Percentiles rank a stretch among this genome's conserved stretches.
Evolutionary conservation across 2,329 filamentous ascomycete species (phyloP).

Genomic region (Arthrobotrys entomopaga): DNA sequence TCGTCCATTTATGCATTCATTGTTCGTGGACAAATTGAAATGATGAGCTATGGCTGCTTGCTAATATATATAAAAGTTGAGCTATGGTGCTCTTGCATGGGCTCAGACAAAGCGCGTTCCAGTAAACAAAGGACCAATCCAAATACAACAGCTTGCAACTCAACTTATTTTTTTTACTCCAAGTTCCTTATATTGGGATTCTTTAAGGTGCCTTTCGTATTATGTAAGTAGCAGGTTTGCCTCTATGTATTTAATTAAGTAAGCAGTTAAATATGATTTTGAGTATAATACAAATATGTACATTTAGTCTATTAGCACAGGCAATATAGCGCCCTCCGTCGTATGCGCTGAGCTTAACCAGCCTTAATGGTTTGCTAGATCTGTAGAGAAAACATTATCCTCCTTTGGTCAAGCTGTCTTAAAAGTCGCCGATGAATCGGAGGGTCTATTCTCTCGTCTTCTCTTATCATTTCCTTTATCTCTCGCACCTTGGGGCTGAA

Average conservation of each 20-base stretch:
- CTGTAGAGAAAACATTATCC: too few species aligned
- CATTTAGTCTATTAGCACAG: too few species aligned
- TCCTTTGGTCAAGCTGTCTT: not conserved
- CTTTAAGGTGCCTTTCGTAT: too few species aligned
- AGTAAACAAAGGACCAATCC: not conserved
- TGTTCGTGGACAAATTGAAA: not conserved
- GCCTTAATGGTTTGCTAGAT: too few species aligned
- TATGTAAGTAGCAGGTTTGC: too few species aligned
- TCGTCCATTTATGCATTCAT: constrained; percentile 35
- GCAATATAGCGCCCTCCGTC: too few species aligned
- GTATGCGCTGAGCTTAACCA: too few species aligned
- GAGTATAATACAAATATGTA: too few species aligned
- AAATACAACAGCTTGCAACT: constrained; percentile 14
- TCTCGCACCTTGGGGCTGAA: constrained; percentile 21
- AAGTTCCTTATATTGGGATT: too few species aligned
- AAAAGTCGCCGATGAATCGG: not conserved
- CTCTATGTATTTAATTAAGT: too few species aligned
- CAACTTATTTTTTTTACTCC: not conserved
- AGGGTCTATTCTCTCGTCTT: constrained; percentile 12
- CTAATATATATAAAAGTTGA: not conserved
- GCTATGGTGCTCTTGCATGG: not conserved
- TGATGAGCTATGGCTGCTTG: not conserved
- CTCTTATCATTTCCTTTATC: constrained; percentile 23
- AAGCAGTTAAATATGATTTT: too few species aligned
- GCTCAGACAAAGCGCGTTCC: too few species aligned